A percentile compares a stretch with the other conserved stretches of the same genome.
Conservation (phyloP, 768 basidiomycete genomes). For the Mycena alexandri region DNA sequence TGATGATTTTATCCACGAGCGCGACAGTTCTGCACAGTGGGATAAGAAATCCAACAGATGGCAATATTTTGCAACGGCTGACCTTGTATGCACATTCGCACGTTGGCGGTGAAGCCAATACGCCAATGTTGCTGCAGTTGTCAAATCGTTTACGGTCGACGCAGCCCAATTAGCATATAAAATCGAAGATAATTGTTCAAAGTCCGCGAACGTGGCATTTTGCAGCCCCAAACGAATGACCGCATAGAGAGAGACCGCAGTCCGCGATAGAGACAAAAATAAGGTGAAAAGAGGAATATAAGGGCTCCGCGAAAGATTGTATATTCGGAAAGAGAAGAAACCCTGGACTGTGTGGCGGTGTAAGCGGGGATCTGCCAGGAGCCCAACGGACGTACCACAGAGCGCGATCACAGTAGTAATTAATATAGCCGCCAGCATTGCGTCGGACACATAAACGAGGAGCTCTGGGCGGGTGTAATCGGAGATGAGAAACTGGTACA, state of each 20-base stretch:
- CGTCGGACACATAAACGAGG: neutral
- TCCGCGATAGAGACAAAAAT: conserved; percentile 9
- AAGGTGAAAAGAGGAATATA: conserved; percentile 11
- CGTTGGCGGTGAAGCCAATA: conserved; percentile 5
- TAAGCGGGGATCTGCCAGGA: no score
- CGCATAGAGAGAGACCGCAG: neutral
- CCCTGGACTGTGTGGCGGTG: conserved; percentile 7
- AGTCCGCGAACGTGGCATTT: neutral
- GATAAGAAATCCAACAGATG: neutral
- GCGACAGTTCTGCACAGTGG: neutral
- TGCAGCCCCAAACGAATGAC: neutral
- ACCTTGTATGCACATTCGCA: neutral
- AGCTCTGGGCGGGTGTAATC: conserved; percentile 17
- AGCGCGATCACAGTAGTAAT: neutral
- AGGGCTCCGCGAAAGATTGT: neutral
- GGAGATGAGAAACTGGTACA: conserved; percentile 15
- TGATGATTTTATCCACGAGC: conserved; percentile 12
- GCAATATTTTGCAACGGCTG: no score
- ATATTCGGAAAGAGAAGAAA: conserved; percentile 21
- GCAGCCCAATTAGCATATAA: conserved; percentile 13
- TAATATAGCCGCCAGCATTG: neutral
- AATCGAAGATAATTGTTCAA: neutral
- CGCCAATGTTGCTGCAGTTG: conserved; percentile 15
- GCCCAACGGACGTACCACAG: neutral
- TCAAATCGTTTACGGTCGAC: conserved; percentile 12